These are phyloP conservation scores for Apiotrichum sp. DNA, from an alignment of 1,284 basidiomycete species.

Conservation along the genomic window DNA sequence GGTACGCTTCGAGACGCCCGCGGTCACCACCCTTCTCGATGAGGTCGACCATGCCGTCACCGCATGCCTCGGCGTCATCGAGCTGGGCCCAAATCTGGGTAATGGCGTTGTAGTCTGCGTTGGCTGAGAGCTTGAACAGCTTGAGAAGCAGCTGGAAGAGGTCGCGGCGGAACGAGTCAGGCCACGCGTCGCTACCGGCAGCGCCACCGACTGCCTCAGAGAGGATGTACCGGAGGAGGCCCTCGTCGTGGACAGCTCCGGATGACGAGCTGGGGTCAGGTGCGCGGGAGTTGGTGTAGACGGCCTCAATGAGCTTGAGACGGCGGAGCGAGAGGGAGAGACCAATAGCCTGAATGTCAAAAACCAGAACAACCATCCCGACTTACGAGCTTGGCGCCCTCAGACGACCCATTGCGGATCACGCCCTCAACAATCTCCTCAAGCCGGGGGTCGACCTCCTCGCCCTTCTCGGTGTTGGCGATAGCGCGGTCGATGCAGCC, in stretches of 20 bases:
- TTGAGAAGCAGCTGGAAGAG: slow-evolving; percentile 59
- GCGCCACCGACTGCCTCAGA: slow-evolving; percentile 69
- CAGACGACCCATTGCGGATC: slow-evolving; percentile 71
- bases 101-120: slow-evolving; percentile 66
- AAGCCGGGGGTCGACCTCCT: slow-evolving; percentile 63
- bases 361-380: no score
- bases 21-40: slow-evolving; percentile 38
- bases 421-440: slow-evolving; percentile 80
- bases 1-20: slow-evolving; percentile 72
- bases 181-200: slow-evolving; percentile 42
- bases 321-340: slow-evolving; percentile 85
- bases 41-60: slow-evolving; percentile 34
- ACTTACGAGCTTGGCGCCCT: slow-evolving; percentile 73
- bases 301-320: slow-evolving; percentile 71
- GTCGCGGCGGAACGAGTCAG: slow-evolving; percentile 50
- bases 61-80: slow-evolving; percentile 60
- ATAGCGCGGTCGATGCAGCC: slow-evolving; percentile 93
- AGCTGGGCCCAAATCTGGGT: slow-evolving; percentile 84
- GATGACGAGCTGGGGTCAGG: slow-evolving; percentile 22
- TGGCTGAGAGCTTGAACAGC: slow-evolving; percentile 65
- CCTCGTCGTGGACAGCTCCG: slow-evolving; percentile 56
- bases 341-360: slow-evolving; percentile 67
- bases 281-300: slow-evolving; percentile 52
- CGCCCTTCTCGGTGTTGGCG: slow-evolving; percentile 49
- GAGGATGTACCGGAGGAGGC: slow-evolving; percentile 83